These are phyloP conservation scores for Diphasiastrum complanatum DNA, from an alignment of 83 land plant genomes.

Conservation along the genomic window DNA sequence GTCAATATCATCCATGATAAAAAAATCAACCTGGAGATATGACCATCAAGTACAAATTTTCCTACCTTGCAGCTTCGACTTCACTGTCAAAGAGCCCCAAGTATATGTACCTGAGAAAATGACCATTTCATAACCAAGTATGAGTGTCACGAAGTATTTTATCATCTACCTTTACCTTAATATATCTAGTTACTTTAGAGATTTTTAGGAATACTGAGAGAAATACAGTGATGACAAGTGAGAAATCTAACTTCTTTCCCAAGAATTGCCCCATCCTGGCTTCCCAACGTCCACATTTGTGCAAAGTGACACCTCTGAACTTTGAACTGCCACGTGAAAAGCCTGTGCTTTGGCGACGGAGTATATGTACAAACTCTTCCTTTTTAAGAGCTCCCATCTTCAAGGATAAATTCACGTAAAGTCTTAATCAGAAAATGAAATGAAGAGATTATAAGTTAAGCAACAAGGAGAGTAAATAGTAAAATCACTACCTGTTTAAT, in stretches of 20 bases:
- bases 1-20: not conserved
- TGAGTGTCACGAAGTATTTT: no score
- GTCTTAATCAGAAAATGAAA: not conserved
- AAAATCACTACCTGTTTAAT: constrained; percentile 59
- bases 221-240: no score
- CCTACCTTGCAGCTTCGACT: constrained; percentile 45
- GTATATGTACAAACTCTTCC: constrained; percentile 74
- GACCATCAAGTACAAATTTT: not conserved
- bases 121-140: no score
- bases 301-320: constrained; percentile 72
- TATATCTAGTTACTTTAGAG: no score
- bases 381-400: constrained; percentile 60
- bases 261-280: constrained; percentile 75
- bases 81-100: constrained; percentile 40
- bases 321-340: constrained; percentile 74
- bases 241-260: constrained; percentile 84
- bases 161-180: no score
- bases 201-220: no score
- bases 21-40: not conserved
- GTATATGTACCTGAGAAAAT: constrained; percentile 34
- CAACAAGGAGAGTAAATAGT: no score
- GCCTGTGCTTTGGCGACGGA: constrained; percentile 80
- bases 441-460: no score
- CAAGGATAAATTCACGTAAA: not conserved
- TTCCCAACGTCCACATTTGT: constrained; percentile 82